Evolutionary conservation across 75 land plant genomes (phyloP).

Genomic region (Cryptomeria japonica): DNA sequence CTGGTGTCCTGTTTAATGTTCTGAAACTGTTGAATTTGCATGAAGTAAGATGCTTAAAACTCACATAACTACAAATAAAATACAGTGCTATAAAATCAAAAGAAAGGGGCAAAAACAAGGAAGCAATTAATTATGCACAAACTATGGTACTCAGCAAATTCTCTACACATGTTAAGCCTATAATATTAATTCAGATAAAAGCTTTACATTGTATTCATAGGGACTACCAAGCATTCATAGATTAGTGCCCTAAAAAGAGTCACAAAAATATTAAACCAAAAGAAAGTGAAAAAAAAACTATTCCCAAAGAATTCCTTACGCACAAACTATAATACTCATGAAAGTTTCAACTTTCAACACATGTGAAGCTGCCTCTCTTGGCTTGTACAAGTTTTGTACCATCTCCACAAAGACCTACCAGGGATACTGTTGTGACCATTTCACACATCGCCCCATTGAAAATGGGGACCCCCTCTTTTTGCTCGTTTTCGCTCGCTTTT

Average conservation of each 20-base stretch:
- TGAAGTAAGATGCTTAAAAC: neutral
- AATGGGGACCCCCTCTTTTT: too few species aligned
- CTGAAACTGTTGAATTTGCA: constrained; percentile 1
- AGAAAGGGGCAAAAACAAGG: neutral
- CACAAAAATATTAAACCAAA: neutral
- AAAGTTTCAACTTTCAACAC: neutral
- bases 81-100: neutral
- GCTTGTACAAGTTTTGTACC: neutral
- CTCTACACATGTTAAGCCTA: neutral
- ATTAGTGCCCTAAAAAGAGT: neutral
- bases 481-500: too few species aligned
- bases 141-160: neutral
- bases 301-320: neutral
- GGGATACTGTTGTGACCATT: too few species aligned
- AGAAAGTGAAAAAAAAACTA: neutral
- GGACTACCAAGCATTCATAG: neutral
- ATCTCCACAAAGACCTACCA: neutral
- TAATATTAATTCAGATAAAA: neutral
- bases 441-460: too few species aligned
- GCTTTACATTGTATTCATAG: neutral
- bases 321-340: neutral
- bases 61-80: neutral
- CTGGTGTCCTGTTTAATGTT: neutral
- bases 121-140: neutral
- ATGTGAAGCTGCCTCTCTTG: neutral